Evolutionary conservation across 2,329 filamentous ascomycete species (phyloP).

Genomic region (Pseudofabraea citricarpa): DNA sequence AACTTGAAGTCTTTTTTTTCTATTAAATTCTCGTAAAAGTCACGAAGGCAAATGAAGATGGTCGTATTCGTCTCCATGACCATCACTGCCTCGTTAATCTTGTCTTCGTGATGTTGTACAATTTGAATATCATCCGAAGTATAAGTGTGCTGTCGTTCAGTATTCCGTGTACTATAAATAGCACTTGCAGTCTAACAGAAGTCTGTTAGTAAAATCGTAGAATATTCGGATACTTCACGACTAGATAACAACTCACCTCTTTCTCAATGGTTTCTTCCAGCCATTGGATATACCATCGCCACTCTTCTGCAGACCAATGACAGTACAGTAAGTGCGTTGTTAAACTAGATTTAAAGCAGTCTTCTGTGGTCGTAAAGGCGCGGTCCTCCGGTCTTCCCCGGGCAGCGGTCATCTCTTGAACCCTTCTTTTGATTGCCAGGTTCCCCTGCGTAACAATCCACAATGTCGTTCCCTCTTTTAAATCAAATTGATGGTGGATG

Average conservation of each 20-base stretch:
- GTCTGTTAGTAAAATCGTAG: too few species aligned
- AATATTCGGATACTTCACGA: too few species aligned
- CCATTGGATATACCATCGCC: constrained; percentile 35
- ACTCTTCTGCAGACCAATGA: constrained; percentile 37
- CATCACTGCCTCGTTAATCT: constrained; percentile 30
- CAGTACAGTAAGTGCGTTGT: constrained; percentile 32
- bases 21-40: constrained; percentile 24
- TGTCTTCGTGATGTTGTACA: constrained; percentile 34
- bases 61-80: constrained; percentile 33
- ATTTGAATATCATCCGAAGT: constrained; percentile 25
- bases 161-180: too few species aligned
- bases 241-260: constrained; percentile 16
- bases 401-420: constrained; percentile 28
- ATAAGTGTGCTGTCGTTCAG: constrained; percentile 14
- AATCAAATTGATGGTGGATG: constrained; percentile 23
- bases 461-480: constrained; percentile 26
- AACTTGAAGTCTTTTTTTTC: constrained; percentile 21
- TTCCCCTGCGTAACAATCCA: constrained; percentile 37
- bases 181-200: too few species aligned
- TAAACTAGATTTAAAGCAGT: constrained; percentile 33
- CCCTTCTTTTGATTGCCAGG: constrained; percentile 21
- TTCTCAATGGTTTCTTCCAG: constrained; percentile 31
- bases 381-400: constrained; percentile 27
- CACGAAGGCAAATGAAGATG: constrained; percentile 27
- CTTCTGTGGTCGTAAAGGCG: constrained; percentile 24